phyloP scores from a whole-genome alignment of 2,329 filamentous ascomycete species.

The Davidsoniella eucalypti region DNA sequence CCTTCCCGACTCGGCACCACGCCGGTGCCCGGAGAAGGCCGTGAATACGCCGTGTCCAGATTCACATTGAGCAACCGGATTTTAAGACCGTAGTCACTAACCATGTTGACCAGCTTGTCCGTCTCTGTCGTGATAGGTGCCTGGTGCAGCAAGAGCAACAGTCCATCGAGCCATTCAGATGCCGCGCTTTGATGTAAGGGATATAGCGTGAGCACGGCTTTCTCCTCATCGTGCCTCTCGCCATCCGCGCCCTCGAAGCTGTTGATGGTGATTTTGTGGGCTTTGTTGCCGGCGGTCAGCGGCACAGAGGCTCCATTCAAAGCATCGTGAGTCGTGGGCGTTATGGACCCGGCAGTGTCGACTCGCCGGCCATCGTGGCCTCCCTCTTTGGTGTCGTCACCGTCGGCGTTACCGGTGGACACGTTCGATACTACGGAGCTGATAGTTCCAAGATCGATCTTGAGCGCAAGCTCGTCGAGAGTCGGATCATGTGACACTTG shows the following conservation, averaged over 20 bases:
- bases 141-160: conserved; percentile 89
- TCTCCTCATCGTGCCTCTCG: conserved; percentile 37
- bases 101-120: conserved; percentile 69
- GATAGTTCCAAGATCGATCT: conserved; percentile 72
- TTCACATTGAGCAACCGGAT: conserved; percentile 83
- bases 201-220: conserved; percentile 65
- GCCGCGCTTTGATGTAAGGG: conserved; percentile 67
- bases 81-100: conserved; percentile 82
- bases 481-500: conserved; percentile 49
- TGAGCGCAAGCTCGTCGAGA: conserved; percentile 58
- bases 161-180: conserved; percentile 89
- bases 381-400: conserved; percentile 26
- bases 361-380: conserved; percentile 5
- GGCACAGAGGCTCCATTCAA: neutral
- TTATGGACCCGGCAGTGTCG: neutral
- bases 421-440: conserved; percentile 92
- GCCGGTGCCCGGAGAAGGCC: conserved; percentile 50
- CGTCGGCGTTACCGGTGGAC: conserved; percentile 37
- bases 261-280: conserved; percentile 84
- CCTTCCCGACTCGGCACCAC: conserved; percentile 68
- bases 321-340: neutral
- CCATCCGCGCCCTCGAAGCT: conserved; percentile 38
- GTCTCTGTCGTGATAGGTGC: conserved; percentile 95
- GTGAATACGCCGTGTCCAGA: conserved; percentile 60
- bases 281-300: conserved; percentile 21